Conservation (phyloP, 2,329 filamentous ascomycete species). For the Xylariomycetidae sp. region DNA sequence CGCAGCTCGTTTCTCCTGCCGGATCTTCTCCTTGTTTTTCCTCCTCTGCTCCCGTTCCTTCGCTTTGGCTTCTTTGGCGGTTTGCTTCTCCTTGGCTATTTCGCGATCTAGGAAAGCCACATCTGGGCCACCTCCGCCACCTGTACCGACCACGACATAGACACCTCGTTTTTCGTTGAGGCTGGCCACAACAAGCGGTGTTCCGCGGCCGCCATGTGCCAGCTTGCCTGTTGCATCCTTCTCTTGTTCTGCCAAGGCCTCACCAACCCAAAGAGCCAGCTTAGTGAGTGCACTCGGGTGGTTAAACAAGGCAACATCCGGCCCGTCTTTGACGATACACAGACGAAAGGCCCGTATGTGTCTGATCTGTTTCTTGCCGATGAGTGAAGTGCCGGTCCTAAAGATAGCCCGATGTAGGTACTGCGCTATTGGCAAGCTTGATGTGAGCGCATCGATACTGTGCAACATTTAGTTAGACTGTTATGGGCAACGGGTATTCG, state of each 20-base stretch:
- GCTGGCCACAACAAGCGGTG: constrained; percentile 84
- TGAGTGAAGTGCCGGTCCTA: constrained; percentile 82
- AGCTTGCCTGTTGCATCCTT: constrained; percentile 67
- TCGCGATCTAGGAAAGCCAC: constrained; percentile 65
- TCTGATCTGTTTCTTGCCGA: constrained; percentile 91
- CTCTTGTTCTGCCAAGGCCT: constrained; percentile 87
- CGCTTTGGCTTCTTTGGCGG: constrained; percentile 59
- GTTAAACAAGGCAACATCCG: constrained; percentile 85
- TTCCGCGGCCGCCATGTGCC: constrained; percentile 65
- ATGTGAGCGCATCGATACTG: constrained; percentile 71
- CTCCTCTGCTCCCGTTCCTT: constrained; percentile 57
- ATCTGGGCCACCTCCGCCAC: constrained; percentile 75
- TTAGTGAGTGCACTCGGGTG: constrained; percentile 92
- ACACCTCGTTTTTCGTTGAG: constrained; percentile 82
- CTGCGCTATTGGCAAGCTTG: constrained; percentile 76
- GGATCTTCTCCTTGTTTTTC: constrained; percentile 52
- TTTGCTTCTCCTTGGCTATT: constrained; percentile 57
- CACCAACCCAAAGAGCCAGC: constrained; percentile 87
- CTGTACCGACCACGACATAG: constrained; percentile 90
- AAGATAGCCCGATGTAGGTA: constrained; percentile 90
- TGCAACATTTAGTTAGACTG: not conserved
- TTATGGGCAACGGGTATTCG: not conserved
- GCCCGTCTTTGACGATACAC: constrained; percentile 91
- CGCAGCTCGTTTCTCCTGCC: constrained; percentile 57
- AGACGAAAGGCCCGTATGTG: constrained; percentile 91